A percentile compares a stretch with the other conserved stretches of the same genome.
phyloP scores from a whole-genome alignment of 1,284 basidiomycete species.

The Rhodotorula glutinis region DNA sequence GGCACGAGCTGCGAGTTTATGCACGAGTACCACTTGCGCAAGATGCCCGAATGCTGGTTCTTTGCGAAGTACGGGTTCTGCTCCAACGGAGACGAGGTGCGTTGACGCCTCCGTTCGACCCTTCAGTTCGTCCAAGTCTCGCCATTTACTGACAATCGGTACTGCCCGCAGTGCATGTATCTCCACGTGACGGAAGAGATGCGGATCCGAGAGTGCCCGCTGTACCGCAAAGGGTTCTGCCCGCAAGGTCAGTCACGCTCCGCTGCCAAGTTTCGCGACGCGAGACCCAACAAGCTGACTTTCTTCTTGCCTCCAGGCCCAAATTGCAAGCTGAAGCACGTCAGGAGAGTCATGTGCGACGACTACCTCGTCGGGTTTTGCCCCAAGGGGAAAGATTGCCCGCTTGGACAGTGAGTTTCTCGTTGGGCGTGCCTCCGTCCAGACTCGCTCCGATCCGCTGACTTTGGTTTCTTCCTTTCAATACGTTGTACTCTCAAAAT shows the following conservation, averaged over 20 bases:
- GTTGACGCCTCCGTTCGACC: not conserved
- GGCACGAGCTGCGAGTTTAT: slow-evolving; percentile 97
- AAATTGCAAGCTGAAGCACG: slow-evolving; percentile 84
- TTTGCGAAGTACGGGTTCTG: slow-evolving; percentile 98
- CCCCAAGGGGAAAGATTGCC: slow-evolving; percentile 85
- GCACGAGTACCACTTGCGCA: slow-evolving; percentile 95
- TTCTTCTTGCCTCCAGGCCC: slow-evolving; percentile 62
- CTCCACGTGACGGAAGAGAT: slow-evolving; percentile 92
- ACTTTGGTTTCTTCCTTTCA: not conserved
- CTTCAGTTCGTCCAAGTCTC: not conserved
- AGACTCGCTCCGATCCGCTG: not conserved
- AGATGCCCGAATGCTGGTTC: slow-evolving; percentile 99
- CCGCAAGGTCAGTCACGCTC: slow-evolving; percentile 62
- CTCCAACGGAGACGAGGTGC: slow-evolving; percentile 82
- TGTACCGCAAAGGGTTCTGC: slow-evolving; percentile 95
- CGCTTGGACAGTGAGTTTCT: slow-evolving; percentile 79
- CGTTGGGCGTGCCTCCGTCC: not conserved
- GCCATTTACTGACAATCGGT: not conserved
- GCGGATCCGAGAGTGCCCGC: slow-evolving; percentile 76
- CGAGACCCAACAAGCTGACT: not conserved
- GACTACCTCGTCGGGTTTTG: slow-evolving; percentile 92
- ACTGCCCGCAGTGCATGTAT: slow-evolving; percentile 68
- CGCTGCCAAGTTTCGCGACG: not conserved
- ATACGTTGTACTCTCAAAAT: too few relatives aligned
- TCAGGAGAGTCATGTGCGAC: slow-evolving; percentile 84